A percentile compares a stretch with the other conserved stretches of the same genome.
These are phyloP conservation scores for Golovinomyces cichoracearum DNA, from an alignment of 2,329 filamentous ascomycete genomes.

Conservation along the genomic window DNA sequence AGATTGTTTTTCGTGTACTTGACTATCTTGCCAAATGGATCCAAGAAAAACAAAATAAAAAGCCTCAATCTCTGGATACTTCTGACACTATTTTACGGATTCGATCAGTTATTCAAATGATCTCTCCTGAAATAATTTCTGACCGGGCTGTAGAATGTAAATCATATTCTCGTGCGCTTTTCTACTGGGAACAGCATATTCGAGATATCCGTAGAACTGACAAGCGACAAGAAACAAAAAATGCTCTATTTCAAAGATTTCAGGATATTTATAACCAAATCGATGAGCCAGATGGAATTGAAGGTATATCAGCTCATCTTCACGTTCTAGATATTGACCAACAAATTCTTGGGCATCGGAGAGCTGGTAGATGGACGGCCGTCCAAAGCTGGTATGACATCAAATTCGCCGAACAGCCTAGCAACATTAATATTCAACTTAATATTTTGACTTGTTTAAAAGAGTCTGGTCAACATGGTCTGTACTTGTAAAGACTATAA, in stretches of 20 bases:
- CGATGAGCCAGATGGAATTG: conserved; percentile 87
- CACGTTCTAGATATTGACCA: conserved; percentile 76
- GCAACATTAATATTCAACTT: conserved; percentile 51
- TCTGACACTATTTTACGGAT: conserved; percentile 29
- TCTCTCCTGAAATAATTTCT: conserved; percentile 49
- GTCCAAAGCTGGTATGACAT: conserved; percentile 97
- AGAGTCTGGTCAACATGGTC: conserved; percentile 86
- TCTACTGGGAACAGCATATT: conserved; percentile 84
- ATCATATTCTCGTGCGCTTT: conserved; percentile 73
- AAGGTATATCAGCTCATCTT: conserved; percentile 74
- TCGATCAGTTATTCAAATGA: conserved; percentile 41
- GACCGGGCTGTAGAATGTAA: conserved; percentile 76
- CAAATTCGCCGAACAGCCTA: conserved; percentile 52
- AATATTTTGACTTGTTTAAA: conserved; percentile 71
- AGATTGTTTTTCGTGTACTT: conserved; percentile 71
- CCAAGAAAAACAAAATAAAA: conserved; percentile 29
- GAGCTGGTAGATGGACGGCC: conserved; percentile 76
- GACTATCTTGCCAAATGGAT: conserved; percentile 85
- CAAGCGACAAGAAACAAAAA: conserved; percentile 19
- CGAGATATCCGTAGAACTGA: conserved; percentile 20
- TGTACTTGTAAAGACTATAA: conserved; percentile 9
- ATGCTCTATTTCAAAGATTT: conserved; percentile 46
- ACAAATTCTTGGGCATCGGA: conserved; percentile 75
- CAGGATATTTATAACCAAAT: conserved; percentile 94
- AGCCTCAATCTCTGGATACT: conserved; percentile 17